phyloP scores from a whole-genome alignment of 2,329 filamentous ascomycete genomes.

The Alternaria gansuensis region DNA sequence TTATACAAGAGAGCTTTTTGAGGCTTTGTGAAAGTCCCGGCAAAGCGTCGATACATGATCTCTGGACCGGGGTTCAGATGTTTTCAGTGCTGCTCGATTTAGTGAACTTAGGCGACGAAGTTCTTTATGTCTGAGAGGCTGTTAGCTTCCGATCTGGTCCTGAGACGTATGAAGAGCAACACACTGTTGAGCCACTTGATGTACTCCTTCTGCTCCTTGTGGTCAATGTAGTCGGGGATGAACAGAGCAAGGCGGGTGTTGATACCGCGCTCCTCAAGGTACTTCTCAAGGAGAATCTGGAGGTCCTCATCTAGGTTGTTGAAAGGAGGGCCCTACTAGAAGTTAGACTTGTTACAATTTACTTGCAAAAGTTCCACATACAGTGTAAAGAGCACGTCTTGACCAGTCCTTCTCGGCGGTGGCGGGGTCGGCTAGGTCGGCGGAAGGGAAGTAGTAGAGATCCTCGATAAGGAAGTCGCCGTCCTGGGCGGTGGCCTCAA shows the following conservation, averaged over 20 bases:
- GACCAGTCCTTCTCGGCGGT: slow-evolving; percentile 79
- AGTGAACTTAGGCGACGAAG: slow-evolving; percentile 71
- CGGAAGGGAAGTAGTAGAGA: slow-evolving; percentile 84
- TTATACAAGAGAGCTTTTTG: slow-evolving; percentile 30
- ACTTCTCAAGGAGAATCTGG: slow-evolving; percentile 89
- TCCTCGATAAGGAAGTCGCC: slow-evolving; percentile 88
- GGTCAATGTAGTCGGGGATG: slow-evolving; percentile 94
- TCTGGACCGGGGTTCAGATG: neutral
- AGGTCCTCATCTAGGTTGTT: slow-evolving; percentile 95
- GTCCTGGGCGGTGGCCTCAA: slow-evolving; percentile 87
- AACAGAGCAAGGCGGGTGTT: slow-evolving; percentile 87
- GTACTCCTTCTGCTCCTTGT: slow-evolving; percentile 99
- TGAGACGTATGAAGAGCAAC: slow-evolving; percentile 17
- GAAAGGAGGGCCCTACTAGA: slow-evolving; percentile 76
- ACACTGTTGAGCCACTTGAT: slow-evolving; percentile 78
- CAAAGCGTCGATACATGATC: slow-evolving; percentile 14
- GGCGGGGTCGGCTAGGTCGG: slow-evolving; percentile 77
- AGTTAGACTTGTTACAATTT: slow-evolving; percentile 3
- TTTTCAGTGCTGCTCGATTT: neutral
- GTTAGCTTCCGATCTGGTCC: slow-evolving; percentile 29
- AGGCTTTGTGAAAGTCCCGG: neutral
- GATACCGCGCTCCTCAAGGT: slow-evolving; percentile 93
- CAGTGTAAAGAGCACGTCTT: slow-evolving; percentile 79
- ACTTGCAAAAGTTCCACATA: neutral
- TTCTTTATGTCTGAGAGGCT: slow-evolving; percentile 73